Evolutionary conservation across 108 stramenopile genomes (phyloP), one percentile per base, ranked within the genome.

Genomic region (Parmales sp.): DNA sequence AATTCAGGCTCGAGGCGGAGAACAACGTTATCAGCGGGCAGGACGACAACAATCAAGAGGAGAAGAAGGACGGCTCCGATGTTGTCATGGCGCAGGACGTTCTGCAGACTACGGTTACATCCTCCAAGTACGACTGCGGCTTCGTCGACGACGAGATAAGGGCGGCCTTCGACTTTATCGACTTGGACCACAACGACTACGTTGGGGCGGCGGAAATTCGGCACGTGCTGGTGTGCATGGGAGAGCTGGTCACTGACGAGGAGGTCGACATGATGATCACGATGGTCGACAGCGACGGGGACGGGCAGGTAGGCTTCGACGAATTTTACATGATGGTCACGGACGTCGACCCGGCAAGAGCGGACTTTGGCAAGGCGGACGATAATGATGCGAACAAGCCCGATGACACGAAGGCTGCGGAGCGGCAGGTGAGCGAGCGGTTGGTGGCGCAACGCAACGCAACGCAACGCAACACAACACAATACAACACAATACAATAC

Each of bases 211-310:
- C 82, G 8, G 90, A 91, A 51, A 75, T 91, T n/a, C 63, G 86
- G 1, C 90, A 91, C 49, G 72, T 85, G 5, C 73, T 91, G 18
- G 68, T 88, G 16, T 87, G 87, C 68, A 90, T 90, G 89, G 90
- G 90, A 38, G 89, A 91, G 69, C 82, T 87, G 28, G 87, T 91
- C 46, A 86, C 90, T 8, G 86, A 86, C 45, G 88, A 87, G 73
- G 88, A 89, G 65, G 77, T 89, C 6, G 88, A 89, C 64, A 83
- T 87, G 81, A 91, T 91, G 90, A 88, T 91, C 11, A 39, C 72
- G 31, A 87, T 91, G 83, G 76, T 90, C 18, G 88, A 91, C 66
- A 25, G 18, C 26, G 88, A 90, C 63, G 89, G 89, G 8, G 90
- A 91, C 60, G 90, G 90, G 18, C 86, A 88, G 64, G 87, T 91